Base-by-base conservation (phyloP, 1,284 basidiomycete species). In the Marasmius sp. region DNA sequence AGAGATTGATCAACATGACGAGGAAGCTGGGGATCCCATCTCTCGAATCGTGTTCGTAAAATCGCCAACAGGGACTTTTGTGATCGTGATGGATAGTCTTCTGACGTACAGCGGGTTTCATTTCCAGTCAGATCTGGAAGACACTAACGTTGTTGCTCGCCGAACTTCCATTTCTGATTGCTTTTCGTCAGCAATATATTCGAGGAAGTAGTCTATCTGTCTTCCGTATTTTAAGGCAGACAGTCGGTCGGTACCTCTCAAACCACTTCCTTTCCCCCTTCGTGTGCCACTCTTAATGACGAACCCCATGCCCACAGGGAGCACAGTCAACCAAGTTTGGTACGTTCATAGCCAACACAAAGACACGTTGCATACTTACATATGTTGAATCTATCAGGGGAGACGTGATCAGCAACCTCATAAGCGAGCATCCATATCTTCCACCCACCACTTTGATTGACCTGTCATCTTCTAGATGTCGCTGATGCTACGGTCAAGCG, bases 271-370 rank as follows among this genome's bases (percentile, higher is more conserved):
- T 76, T 75, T 74, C 76, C 69, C 63, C 74, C 76, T 71, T 69
- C 70, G 64, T 68, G 74, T 69, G 59, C 65, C 71, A 71, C 67
- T 66, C 75, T 69, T 73, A 69, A 87, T 87, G 86, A 81, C 84
- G 68, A 73, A 37, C 52, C 80, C 69, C 80, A 81, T 69, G 73
- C 80, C 38, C 36, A 9, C 34, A 77, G 81, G 75, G 63, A 85
- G 85, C 76, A 77, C 78, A 61, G 85, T 77, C 72, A 84, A 87
- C 71, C 82, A 85, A 71, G 76, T 85, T 67, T 88, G 86, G 86
- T 87, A 62, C 73, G 81, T 78, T 36, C 58, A 58, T 61, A 43
- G n/a, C 20, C 38, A 51, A 33, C 36, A 49, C 64, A 61, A 12
- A 63, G 22, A 43, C 58, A 27, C 61, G 34, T 47, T 48, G 22